phyloP scores from a whole-genome alignment of 345 rosid species.

The Lepidium aucheri region DNA sequence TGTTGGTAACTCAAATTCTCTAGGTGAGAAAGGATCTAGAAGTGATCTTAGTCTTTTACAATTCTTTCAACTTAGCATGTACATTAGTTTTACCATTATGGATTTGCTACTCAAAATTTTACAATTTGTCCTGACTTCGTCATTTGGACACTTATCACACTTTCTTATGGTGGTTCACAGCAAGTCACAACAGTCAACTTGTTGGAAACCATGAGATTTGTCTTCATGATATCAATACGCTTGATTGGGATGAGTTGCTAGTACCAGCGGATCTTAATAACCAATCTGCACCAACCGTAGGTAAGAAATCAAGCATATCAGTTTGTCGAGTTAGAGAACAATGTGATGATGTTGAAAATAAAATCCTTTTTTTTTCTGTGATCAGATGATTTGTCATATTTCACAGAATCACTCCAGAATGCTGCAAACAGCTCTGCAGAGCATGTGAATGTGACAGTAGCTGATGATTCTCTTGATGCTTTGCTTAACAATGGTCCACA shows the following conservation, averaged over 20 bases:
- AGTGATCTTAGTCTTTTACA: conserved; percentile 18
- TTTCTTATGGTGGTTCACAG: conserved; percentile 39
- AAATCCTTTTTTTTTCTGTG: neutral
- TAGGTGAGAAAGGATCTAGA: conserved; percentile 27
- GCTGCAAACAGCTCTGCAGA: conserved; percentile 24
- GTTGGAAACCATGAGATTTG: conserved; percentile 52
- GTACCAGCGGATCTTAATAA: conserved; percentile 41
- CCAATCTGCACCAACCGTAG: conserved; percentile 33
- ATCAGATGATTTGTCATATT: conserved; percentile 41
- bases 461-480: conserved; percentile 38
- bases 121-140: neutral
- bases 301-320: conserved; percentile 29
- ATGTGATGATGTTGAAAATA: neutral
- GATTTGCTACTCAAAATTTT: neutral
- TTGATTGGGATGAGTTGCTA: conserved; percentile 94
- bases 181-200: conserved; percentile 33
- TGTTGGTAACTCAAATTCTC: conserved; percentile 28
- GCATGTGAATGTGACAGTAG: conserved; percentile 40
- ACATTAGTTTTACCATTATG: neutral
- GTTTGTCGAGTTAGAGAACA: neutral
- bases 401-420: conserved; percentile 36
- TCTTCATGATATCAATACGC: conserved; percentile 89
- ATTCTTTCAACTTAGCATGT: neutral
- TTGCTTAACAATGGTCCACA: conserved; percentile 46
- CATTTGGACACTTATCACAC: neutral